A percentile compares a stretch with the other conserved stretches of the same genome.
phyloP scores from a whole-genome alignment of 75 land plant species.

The Pinus taeda region DNA sequence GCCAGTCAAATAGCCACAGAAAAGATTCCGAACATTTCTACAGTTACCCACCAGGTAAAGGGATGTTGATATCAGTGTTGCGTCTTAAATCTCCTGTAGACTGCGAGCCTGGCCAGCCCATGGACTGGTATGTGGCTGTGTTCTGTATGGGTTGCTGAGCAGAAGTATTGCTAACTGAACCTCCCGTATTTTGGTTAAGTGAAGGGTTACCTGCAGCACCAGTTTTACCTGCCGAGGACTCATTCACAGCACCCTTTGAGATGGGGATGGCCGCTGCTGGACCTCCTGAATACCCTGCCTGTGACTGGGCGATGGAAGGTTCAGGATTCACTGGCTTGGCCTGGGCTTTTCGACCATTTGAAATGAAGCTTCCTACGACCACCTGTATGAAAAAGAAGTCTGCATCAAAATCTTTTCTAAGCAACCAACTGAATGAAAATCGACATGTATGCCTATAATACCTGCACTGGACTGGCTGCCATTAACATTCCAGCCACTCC shows the following conservation, averaged over 20 bases:
- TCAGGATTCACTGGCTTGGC: constrained; percentile 43
- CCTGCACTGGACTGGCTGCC: constrained; percentile 88
- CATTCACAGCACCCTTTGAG: constrained; percentile 14
- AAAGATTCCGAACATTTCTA: background rate
- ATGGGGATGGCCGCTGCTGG: constrained; percentile 41
- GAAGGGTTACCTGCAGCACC: background rate
- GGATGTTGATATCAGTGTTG: constrained; percentile 28
- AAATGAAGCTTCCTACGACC: constrained; percentile 61
- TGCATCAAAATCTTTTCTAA: background rate
- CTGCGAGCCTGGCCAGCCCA: constrained; percentile 26
- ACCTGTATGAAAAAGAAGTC: constrained; percentile 34
- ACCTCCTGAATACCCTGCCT: background rate
- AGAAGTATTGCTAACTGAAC: constrained; percentile 1
- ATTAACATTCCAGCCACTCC: constrained; percentile 75
- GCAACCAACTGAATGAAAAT: background rate
- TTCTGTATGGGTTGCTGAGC: background rate
- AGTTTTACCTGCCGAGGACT: constrained; percentile 14
- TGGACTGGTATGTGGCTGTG: constrained; percentile 16
- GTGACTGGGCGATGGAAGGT: constrained; percentile 9
- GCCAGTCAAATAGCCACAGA: background rate
- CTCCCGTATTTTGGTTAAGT: constrained; percentile 6
- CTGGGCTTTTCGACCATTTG: constrained; percentile 40
- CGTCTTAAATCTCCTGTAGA: constrained; percentile 21
- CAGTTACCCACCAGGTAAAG: constrained; percentile 34
- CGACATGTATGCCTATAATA: constrained; percentile 5